These are phyloP conservation scores for Pseudocercospora musae DNA, from an alignment of 2,329 filamentous ascomycete genomes.

Conservation along the genomic window DNA sequence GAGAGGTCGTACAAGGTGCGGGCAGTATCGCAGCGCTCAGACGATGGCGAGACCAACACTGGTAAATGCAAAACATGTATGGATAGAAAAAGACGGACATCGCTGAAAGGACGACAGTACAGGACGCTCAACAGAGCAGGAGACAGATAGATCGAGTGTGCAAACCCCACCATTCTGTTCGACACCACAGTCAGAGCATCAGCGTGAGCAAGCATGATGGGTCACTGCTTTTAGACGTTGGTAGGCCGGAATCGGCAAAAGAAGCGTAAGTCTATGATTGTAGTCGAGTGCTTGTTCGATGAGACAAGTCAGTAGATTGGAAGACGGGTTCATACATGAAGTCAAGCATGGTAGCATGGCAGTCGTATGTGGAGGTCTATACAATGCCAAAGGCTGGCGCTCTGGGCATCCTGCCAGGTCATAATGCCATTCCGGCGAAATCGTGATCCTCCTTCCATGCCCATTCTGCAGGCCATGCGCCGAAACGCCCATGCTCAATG, in stretches of 20 bases:
- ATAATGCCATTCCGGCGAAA: constrained; percentile 2
- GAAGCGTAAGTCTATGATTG: too few species aligned
- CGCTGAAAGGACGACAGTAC: background rate
- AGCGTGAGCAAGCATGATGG: too few species aligned
- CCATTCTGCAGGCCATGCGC: constrained; percentile 8
- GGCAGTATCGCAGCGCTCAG: background rate
- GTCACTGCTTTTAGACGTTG: too few species aligned
- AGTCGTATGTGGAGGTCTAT: constrained; percentile 13
- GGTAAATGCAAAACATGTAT: background rate
- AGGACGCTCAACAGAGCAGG: background rate
- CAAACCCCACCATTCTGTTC: too few species aligned
- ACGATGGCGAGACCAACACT: background rate
- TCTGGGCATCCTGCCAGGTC: constrained; percentile 6
- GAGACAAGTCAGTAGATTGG: too few species aligned
- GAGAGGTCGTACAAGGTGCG: background rate
- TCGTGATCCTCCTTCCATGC: constrained; percentile 6
- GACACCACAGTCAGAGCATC: too few species aligned
- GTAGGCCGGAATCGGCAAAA: too few species aligned
- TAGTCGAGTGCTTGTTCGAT: too few species aligned
- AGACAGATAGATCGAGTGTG: background rate
- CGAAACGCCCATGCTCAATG: constrained; percentile 30
- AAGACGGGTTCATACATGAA: too few species aligned
- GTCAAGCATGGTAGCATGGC: constrained; percentile 21
- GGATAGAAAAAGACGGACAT: background rate
- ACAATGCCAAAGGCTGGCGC: constrained; percentile 10